Conservation (phyloP, 2,329 filamentous ascomycete genomes). For the Delphinella strobiligena region DNA sequence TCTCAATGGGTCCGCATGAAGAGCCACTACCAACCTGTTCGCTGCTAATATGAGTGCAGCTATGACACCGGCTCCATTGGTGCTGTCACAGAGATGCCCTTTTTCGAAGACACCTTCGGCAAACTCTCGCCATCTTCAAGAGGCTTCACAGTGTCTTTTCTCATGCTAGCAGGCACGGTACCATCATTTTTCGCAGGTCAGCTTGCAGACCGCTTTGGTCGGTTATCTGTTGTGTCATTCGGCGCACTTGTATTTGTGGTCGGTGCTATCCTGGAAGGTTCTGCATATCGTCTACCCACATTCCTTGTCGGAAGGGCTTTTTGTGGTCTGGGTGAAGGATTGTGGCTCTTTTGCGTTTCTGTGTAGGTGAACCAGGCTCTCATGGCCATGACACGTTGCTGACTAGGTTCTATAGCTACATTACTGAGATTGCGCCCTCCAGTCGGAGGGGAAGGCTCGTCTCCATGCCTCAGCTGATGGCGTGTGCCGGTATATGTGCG, state of each 20-base stretch:
- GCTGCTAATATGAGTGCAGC: slow-evolving; percentile 10
- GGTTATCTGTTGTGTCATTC: slow-evolving; percentile 36
- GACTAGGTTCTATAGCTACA: slow-evolving; percentile 28
- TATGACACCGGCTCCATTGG: slow-evolving; percentile 46
- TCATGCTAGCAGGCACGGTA: slow-evolving; percentile 43
- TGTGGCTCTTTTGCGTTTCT: slow-evolving; percentile 44
- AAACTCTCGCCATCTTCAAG: slow-evolving; percentile 39
- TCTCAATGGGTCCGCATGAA: slow-evolving; percentile 11
- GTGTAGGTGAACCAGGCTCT: slow-evolving; percentile 25
- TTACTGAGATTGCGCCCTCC: slow-evolving; percentile 46
- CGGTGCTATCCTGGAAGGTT: slow-evolving; percentile 42
- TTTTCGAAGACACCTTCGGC: slow-evolving; percentile 40
- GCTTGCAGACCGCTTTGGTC: slow-evolving; percentile 43
- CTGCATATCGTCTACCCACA: slow-evolving; percentile 35
- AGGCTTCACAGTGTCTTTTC: slow-evolving; percentile 47
- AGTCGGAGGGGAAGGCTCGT: slow-evolving; percentile 28
- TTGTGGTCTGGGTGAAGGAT: slow-evolving; percentile 47
- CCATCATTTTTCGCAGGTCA: slow-evolving; percentile 46
- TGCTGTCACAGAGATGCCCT: slow-evolving; percentile 46
- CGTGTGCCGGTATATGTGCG: slow-evolving; percentile 35
- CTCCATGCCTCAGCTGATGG: slow-evolving; percentile 12
- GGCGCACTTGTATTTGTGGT: slow-evolving; percentile 41
- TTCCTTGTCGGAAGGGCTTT: slow-evolving; percentile 45
- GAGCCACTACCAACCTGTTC: background rate
- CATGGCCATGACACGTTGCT: background rate